phyloP scores from a whole-genome alignment of 225 moss, liverwort and hornwort species.

The Thuidium tamariscinum region DNA sequence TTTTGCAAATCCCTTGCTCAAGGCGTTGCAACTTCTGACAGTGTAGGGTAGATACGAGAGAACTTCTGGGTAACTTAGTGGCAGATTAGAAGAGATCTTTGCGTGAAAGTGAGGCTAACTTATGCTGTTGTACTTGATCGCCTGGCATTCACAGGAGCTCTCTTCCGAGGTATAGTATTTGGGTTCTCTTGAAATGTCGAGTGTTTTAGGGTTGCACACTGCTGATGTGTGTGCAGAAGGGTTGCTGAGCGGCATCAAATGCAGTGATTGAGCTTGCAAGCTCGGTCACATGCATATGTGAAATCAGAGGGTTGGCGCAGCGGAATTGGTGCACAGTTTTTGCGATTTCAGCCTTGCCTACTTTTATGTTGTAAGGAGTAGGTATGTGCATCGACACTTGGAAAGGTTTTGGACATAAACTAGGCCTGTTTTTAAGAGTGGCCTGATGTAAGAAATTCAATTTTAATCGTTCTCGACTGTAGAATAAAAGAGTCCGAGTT shows the following conservation, averaged over 20 bases:
- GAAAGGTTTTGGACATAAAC: slow-evolving; percentile 7
- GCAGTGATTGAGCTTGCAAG: slow-evolving; percentile 13
- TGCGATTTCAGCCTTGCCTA: not conserved
- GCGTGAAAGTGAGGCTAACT: slow-evolving; percentile 18
- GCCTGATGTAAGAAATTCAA: not conserved
- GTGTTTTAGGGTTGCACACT: slow-evolving; percentile 5
- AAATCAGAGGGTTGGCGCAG: slow-evolving; percentile 5
- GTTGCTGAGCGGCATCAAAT: slow-evolving; percentile 3
- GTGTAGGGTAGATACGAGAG: not conserved
- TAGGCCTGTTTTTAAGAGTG: not conserved
- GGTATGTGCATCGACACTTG: slow-evolving; percentile 4
- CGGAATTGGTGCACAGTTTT: slow-evolving; percentile 5
- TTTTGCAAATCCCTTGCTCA: not conserved
- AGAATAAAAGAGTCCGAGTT: not conserved
- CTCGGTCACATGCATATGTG: not conserved
- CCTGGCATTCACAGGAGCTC: slow-evolving; percentile 31
- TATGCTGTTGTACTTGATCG: not conserved
- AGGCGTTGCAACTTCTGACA: not conserved
- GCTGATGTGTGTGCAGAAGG: slow-evolving; percentile 5
- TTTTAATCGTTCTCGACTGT: not conserved
- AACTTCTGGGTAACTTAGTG: not conserved
- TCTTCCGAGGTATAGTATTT: slow-evolving; percentile 20
- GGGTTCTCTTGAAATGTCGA: not conserved
- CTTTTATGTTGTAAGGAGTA: not conserved
- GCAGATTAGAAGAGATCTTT: slow-evolving; percentile 17